These are phyloP conservation scores for Calonectria pteridis DNA, from an alignment of 2,329 filamentous ascomycete genomes.

Conservation along the genomic window DNA sequence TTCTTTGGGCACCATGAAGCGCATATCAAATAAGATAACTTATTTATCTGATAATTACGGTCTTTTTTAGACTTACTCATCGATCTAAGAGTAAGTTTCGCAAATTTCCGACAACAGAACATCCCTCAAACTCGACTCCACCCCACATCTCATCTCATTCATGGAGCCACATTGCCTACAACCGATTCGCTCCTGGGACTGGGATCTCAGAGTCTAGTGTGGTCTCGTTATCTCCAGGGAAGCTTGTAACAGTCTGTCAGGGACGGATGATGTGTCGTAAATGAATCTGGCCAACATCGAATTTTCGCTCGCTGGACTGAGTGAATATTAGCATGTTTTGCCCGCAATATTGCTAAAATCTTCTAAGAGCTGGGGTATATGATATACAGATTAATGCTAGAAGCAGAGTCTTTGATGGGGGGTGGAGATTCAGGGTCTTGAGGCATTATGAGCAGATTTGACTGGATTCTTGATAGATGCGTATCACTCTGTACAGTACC, in stretches of 20 bases:
- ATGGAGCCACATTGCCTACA: not conserved
- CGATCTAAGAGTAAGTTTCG: not conserved
- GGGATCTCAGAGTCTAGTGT: not conserved
- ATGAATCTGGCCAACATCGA: slow-evolving; percentile 10
- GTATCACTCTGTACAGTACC: not conserved
- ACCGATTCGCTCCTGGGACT: not conserved
- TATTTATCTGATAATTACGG: not conserved
- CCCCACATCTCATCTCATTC: not conserved
- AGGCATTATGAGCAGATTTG: not conserved
- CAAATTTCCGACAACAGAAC: not conserved
- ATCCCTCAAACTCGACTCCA: not conserved
- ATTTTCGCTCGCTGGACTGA: not conserved
- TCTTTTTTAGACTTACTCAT: not conserved
- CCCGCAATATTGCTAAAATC: not conserved
- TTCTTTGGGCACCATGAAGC: not conserved
- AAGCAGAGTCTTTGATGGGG: not conserved
- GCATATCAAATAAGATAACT: not conserved
- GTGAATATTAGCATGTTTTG: not conserved
- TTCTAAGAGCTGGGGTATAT: not conserved
- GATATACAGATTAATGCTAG: not conserved
- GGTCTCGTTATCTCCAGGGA: not conserved
- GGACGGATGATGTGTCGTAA: not conserved
- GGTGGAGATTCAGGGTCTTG: not conserved
- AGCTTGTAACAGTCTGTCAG: not conserved
- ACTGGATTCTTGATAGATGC: not conserved